A percentile compares a stretch with the other conserved stretches of the same genome.
Conservation (phyloP, 805 yeast genomes). For the Komagataella populi region DNA sequence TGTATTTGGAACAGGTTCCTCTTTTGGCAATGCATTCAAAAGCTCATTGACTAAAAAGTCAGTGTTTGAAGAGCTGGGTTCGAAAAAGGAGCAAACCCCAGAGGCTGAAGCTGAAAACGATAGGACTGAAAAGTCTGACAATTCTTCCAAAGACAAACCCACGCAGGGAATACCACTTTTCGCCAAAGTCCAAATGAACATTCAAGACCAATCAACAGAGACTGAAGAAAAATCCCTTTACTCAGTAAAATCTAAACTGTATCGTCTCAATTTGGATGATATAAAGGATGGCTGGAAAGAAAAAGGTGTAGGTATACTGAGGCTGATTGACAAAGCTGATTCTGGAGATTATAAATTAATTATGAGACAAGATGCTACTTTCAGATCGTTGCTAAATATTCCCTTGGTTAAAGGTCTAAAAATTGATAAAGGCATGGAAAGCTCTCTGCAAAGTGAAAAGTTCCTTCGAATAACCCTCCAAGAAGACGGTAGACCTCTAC, state of each 20-base stretch:
- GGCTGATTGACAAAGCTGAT: slow-evolving; percentile 26
- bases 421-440: slow-evolving; percentile 68
- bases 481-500: slow-evolving; percentile 54
- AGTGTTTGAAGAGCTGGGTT: slow-evolving; percentile 29
- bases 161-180: slow-evolving; percentile 20
- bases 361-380: slow-evolving; percentile 82
- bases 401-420: slow-evolving; percentile 51
- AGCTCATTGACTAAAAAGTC: slow-evolving; percentile 37
- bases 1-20: slow-evolving; percentile 30
- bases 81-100: slow-evolving; percentile 3
- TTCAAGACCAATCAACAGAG: slow-evolving; percentile 72
- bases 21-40: slow-evolving; percentile 43
- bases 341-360: slow-evolving; percentile 49
- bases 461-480: slow-evolving; percentile 66
- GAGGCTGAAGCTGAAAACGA: slow-evolving; percentile 8
- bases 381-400: slow-evolving; percentile 70
- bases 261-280: slow-evolving; percentile 53
- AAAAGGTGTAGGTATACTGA: slow-evolving; percentile 82
- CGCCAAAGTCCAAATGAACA: slow-evolving; percentile 46
- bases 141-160: slow-evolving; percentile 14
- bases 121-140: slow-evolving; percentile 8
- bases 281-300: slow-evolving; percentile 86
- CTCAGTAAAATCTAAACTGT: slow-evolving; percentile 65
- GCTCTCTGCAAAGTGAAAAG: slow-evolving; percentile 74
- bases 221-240: slow-evolving; percentile 66